Evolutionary conservation across 2,329 filamentous ascomycete species (phyloP), one percentile per base, ranked within the genome.

Genomic region (Calycina marina): DNA sequence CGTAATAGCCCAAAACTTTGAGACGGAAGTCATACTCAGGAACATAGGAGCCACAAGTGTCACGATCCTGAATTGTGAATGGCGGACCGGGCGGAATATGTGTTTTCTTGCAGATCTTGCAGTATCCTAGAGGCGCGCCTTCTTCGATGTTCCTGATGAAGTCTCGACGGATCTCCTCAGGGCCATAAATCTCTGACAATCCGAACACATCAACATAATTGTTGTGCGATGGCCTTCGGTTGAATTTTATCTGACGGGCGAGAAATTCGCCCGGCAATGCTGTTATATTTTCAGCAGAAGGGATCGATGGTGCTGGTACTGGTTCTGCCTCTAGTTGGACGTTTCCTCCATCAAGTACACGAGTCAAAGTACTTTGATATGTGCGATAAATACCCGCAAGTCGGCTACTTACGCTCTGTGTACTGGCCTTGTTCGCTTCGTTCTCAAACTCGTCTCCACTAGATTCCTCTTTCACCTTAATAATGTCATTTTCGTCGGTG

Each of bases 61-160:
- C 47, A 15, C 47, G 41, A 13, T 46, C 36, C 12, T 35, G 26
- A 15, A 50, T 43, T 8, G 41, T 45, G 8, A 37, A 20, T 3
- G 40, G 40, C 1, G 38, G 16, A n/a, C 45, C 48, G 5, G 37
- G 37, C 4, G 37, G 35, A 15, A 52, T 51, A 20, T 53, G 50
- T 10, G 20, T 25, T 15, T 40, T 32, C 10, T 41, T 34, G 32
- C 49, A 52, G 17, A 36, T 36, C 6, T 30, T 40, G 40, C 49
- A 52, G 28, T 37, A 42, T 24, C 39, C 38, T 5, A 42, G 36
- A 2, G 33, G 15, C 13, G 29, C 34, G 4, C 20, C 31, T 25
- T 37, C 29, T n/a, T 40, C 18, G n/a, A 38, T 30, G 34, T 30
- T 30, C 9, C 14, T 33, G 20, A 39, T 32, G 16, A 36, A 36